These are phyloP conservation scores for Chrysochromulina parva DNA, from an alignment of 78 protist species.

Conservation along the genomic window DNA sequence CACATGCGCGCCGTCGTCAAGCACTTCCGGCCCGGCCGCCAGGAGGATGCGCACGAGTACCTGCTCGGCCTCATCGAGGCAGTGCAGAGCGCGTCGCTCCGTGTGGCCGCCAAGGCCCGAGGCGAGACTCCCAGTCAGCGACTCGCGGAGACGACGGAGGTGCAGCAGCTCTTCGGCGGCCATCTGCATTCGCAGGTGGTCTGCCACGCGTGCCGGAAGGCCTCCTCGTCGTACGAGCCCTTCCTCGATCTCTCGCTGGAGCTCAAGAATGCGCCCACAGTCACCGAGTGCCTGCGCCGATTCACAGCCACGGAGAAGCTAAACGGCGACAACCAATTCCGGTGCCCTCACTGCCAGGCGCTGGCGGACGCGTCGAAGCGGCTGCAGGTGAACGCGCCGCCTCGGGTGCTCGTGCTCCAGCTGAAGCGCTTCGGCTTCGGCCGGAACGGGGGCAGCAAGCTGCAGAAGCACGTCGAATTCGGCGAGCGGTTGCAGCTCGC, in stretches of 20 bases:
- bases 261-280: conserved; percentile 17
- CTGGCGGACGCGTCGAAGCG: conserved; percentile 37
- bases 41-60: conserved; percentile 77
- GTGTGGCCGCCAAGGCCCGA: not conserved
- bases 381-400: conserved; percentile 38
- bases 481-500: not conserved
- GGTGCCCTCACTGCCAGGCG: conserved; percentile 45
- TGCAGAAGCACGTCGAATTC: conserved; percentile 23
- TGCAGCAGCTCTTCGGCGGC: conserved; percentile 85
- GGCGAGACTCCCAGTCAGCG: not conserved
- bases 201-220: conserved; percentile 60
- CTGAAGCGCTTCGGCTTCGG: conserved; percentile 71
- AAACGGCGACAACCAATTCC: conserved; percentile 80
- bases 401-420: conserved; percentile 61
- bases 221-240: conserved; percentile 87
- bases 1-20: not conserved
- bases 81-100: conserved; percentile 20
- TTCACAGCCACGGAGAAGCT: conserved; percentile 73
- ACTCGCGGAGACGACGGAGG: conserved; percentile 59
- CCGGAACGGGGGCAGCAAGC: conserved; percentile 37
- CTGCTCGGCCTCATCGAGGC: not conserved
- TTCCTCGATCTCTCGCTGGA: conserved; percentile 78
- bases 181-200: conserved; percentile 67
- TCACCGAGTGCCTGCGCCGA: conserved; percentile 3
- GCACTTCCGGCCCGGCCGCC: conserved; percentile 47